phyloP scores from a whole-genome alignment of 192 early-diverging fungal genomes.

The Backusella westeae region DNA sequence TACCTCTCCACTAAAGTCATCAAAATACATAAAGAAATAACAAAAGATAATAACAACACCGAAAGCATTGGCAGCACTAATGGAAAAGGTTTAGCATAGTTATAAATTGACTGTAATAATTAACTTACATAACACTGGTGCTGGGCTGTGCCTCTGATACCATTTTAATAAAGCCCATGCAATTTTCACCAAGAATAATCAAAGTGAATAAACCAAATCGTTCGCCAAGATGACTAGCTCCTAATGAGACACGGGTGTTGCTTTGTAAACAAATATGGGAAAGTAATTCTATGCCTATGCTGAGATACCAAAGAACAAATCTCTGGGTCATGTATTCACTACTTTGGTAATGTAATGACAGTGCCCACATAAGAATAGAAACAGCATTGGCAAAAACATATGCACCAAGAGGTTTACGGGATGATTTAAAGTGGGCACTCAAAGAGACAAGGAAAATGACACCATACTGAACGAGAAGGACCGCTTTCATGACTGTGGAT shows the following conservation, averaged over 20 bases:
- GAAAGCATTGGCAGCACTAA: slow-evolving; percentile 37
- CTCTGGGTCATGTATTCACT: slow-evolving; percentile 2
- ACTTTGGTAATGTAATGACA: slow-evolving; percentile 13
- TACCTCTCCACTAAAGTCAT: slow-evolving; percentile 45
- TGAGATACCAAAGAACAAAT: slow-evolving; percentile 42
- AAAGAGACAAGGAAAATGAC: slow-evolving; percentile 31
- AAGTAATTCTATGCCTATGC: slow-evolving; percentile 39
- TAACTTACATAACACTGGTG: slow-evolving; percentile 26
- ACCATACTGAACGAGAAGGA: slow-evolving; percentile 27
- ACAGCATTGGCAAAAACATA: slow-evolving; percentile 31
- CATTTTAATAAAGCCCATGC: slow-evolving; percentile 41
- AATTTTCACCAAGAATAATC: slow-evolving; percentile 45
- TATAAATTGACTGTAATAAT: neutral
- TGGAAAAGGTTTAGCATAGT: neutral
- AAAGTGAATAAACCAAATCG: slow-evolving; percentile 48
- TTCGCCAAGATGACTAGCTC: slow-evolving; percentile 46
- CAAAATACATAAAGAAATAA: slow-evolving; percentile 53
- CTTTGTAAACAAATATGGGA: slow-evolving; percentile 35
- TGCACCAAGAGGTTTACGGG: slow-evolving; percentile 9
- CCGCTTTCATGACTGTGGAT: slow-evolving; percentile 31
- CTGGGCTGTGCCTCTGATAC: slow-evolving; percentile 12
- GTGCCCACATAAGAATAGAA: slow-evolving; percentile 31
- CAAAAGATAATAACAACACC: slow-evolving; percentile 45
- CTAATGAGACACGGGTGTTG: slow-evolving; percentile 39
- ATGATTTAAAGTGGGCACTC: slow-evolving; percentile 11